These are phyloP conservation scores for Aphanomyces euteiches DNA, from an alignment of 352 stramenopile species.

Conservation along the genomic window DNA sequence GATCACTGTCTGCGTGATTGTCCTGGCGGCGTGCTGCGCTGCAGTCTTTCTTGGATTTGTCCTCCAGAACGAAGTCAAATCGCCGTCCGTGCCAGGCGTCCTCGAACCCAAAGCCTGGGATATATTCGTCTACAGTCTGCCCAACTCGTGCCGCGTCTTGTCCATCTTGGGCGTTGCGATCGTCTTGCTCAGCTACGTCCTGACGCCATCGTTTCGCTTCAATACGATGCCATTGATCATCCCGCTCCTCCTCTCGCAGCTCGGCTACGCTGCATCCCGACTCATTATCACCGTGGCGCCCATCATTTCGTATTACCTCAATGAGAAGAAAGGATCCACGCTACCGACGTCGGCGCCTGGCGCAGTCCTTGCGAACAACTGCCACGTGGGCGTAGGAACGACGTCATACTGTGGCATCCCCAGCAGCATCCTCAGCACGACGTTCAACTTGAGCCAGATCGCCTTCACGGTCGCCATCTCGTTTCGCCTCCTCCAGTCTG, in stretches of 20 bases:
- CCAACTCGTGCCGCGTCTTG: conserved; percentile 25
- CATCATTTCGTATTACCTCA: not conserved
- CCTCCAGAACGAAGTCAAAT: not conserved
- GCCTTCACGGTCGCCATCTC: conserved; percentile 18
- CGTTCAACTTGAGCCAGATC: conserved; percentile 24
- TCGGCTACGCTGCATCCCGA: conserved; percentile 3
- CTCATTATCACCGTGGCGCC: not conserved
- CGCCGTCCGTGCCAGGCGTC: not conserved
- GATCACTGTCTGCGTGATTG: not conserved
- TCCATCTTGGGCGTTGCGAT: conserved; percentile 13
- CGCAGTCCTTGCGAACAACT: not conserved
- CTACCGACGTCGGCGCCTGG: not conserved
- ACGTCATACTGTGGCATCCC: conserved; percentile 12
- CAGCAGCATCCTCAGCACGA: conserved; percentile 26
- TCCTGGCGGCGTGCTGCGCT: not conserved
- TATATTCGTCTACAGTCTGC: conserved; percentile 17
- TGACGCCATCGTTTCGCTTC: conserved; percentile 16
- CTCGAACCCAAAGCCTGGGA: not conserved
- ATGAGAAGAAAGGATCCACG: not conserved
- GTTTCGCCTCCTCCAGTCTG: not conserved
- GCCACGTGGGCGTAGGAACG: too few relatives aligned
- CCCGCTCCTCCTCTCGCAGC: conserved; percentile 23
- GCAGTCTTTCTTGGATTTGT: conserved; percentile 1
- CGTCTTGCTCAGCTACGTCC: conserved; percentile 10
- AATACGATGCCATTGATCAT: conserved; percentile 26